Conservation (phyloP, 306 rosid species). For the Quercus engelmannii region DNA sequence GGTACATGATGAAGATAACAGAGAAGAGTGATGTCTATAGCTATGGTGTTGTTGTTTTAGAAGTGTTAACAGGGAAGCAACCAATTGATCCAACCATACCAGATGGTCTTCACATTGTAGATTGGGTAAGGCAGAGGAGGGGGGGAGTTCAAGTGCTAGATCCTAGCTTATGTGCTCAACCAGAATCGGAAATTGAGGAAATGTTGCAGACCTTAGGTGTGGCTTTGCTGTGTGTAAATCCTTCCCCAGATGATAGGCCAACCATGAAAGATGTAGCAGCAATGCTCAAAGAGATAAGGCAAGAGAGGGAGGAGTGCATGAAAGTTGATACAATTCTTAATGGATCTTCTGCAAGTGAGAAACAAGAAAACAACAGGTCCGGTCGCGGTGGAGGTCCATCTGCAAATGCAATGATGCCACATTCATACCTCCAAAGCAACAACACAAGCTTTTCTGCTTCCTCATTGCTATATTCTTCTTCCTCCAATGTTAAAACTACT, state of each 20-base stretch:
- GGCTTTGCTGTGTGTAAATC: conserved; percentile 74
- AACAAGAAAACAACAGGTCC: conserved; percentile 21
- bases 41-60: conserved; percentile 73
- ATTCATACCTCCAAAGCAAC: conserved; percentile 29
- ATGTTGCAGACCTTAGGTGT: conserved; percentile 81
- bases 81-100: conserved; percentile 92
- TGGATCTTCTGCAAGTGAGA: conserved; percentile 36
- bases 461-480: conserved; percentile 35
- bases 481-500: conserved; percentile 29
- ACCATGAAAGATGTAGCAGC: conserved; percentile 87
- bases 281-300: conserved; percentile 72
- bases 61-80: conserved; percentile 81
- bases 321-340: conserved; percentile 47
- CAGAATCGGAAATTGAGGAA: conserved; percentile 62
- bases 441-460: conserved; percentile 35
- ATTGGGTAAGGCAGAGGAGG: conserved; percentile 71
- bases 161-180: conserved; percentile 42
- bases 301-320: conserved; percentile 46
- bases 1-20: conserved; percentile 87
- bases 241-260: conserved; percentile 67
- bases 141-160: conserved; percentile 53
- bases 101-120: conserved; percentile 82
- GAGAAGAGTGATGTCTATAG: conserved; percentile 93
- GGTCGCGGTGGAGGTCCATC: conserved; percentile 24
- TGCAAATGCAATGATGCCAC: conserved; percentile 17